phyloP scores from a whole-genome alignment of 1,284 basidiomycete species.

The Somion occarium region DNA sequence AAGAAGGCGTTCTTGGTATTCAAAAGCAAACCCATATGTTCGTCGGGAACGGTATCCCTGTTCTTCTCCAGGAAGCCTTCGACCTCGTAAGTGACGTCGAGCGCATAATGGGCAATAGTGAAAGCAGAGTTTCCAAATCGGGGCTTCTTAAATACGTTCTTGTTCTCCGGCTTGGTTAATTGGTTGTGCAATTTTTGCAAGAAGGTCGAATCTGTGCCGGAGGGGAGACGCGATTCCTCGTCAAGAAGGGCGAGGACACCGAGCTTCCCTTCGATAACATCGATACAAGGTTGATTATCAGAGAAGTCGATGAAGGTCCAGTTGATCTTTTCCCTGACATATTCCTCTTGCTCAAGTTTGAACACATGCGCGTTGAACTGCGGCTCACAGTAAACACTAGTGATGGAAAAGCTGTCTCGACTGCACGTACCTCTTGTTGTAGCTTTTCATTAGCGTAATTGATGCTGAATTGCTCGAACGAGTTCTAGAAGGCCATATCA shows the following conservation, averaged over 20 bases:
- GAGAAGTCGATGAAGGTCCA: constrained; percentile 99
- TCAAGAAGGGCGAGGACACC: constrained; percentile 94
- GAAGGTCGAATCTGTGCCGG: constrained; percentile 92
- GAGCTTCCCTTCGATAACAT: constrained; percentile 96
- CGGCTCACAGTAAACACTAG: constrained; percentile 11
- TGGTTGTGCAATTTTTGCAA: constrained; percentile 92
- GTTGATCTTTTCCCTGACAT: constrained; percentile 96
- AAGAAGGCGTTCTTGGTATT: constrained; percentile 89
- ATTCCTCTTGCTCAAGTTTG: constrained; percentile 99
- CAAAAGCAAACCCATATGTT: constrained; percentile 87
- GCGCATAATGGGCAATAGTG: constrained; percentile 97
- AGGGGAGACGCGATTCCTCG: constrained; percentile 95
- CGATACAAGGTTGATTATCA: constrained; percentile 98
- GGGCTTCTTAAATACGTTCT: constrained; percentile 94
- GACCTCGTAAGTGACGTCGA: constrained; percentile 97
- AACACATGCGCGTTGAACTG: constrained; percentile 99
- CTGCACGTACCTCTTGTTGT: constrained; percentile 76
- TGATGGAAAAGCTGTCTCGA: background rate
- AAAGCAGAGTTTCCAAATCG: constrained; percentile 96
- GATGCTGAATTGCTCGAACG: constrained; percentile 99
- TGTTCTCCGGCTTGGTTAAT: constrained; percentile 81
- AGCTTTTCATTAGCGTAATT: constrained; percentile 99
- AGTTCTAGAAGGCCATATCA: constrained; percentile 55
- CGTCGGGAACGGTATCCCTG: constrained; percentile 97
- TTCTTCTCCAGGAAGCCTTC: constrained; percentile 99